These are phyloP conservation scores for Canavalia gladiata DNA, from an alignment of 306 rosid genomes.

Conservation along the genomic window DNA sequence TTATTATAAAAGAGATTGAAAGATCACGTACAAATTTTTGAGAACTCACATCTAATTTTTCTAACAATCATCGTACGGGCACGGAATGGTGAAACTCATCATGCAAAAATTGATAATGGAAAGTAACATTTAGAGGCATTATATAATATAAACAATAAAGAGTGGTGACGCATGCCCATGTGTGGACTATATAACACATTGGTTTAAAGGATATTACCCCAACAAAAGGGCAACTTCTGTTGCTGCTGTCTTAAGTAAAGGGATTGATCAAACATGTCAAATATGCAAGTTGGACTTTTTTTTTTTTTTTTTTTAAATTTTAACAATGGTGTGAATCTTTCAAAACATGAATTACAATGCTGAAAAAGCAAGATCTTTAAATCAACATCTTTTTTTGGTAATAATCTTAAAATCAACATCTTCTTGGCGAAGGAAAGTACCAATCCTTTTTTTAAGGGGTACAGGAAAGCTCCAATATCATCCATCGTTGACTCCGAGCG, in stretches of 20 bases:
- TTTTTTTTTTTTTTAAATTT: conserved; percentile 26
- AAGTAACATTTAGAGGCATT: background rate
- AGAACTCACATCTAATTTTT: too few species aligned
- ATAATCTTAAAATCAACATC: conserved; percentile 52
- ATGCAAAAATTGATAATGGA: background rate
- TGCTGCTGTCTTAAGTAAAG: conserved; percentile 50
- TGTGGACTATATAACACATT: conserved; percentile 40
- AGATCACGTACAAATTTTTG: too few species aligned
- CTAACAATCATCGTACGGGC: too few species aligned
- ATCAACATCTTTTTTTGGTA: conserved; percentile 57
- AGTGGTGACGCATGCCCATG: conserved; percentile 45
- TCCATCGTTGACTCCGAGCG: conserved; percentile 52
- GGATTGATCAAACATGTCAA: conserved; percentile 24
- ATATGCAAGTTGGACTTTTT: background rate
- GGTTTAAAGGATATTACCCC: conserved; percentile 26
- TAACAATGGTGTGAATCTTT: conserved; percentile 18
- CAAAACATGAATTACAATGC: conserved; percentile 36
- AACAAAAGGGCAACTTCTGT: conserved; percentile 28
- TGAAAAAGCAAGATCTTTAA: conserved; percentile 25
- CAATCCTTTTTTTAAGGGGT: conserved; percentile 48
- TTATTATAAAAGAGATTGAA: too few species aligned
- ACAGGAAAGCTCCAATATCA: conserved; percentile 54
- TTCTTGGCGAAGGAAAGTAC: conserved; percentile 76
- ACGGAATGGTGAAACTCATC: too few species aligned
- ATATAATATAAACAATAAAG: background rate